Conservation (phyloP, 148 eudicot species). For the Arbutus unedo region DNA sequence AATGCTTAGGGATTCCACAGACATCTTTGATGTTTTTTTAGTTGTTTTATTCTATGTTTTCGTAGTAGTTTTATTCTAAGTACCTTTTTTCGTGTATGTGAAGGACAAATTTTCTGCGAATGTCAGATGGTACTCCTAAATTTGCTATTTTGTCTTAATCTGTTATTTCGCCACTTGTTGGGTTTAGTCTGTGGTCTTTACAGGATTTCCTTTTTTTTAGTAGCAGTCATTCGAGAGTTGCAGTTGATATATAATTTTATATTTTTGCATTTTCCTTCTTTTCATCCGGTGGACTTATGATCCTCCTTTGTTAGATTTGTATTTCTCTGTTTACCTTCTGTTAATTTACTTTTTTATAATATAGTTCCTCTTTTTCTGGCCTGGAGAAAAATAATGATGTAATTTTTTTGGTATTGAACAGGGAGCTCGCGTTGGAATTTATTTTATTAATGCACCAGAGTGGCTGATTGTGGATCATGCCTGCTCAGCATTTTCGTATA, state of each 20-base stretch:
- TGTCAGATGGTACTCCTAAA: neutral
- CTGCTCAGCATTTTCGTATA: slow-evolving; percentile 84
- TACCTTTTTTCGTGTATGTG: neutral
- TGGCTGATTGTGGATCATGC: slow-evolving; percentile 96
- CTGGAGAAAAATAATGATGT: neutral
- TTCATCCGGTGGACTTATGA: neutral
- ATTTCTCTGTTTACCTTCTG: neutral
- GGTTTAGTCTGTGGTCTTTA: neutral
- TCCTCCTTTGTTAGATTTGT: neutral
- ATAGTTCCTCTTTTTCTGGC: neutral
- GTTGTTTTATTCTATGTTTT: neutral
- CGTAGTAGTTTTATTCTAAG: neutral
- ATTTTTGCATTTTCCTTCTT: neutral
- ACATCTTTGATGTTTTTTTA: neutral
- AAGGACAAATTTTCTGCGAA: neutral
- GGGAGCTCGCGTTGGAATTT: slow-evolving; percentile 89
- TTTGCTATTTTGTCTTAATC: neutral
- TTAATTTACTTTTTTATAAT: neutral
- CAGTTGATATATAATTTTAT: neutral
- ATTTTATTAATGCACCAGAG: slow-evolving; percentile 91
- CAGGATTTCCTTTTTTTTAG: neutral
- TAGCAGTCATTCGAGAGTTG: neutral
- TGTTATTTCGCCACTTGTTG: neutral
- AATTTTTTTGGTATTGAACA: slow-evolving; percentile 23
- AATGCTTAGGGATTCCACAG: neutral